Conservation (phyloP, 2,329 filamentous ascomycete species). For the Paecilomyces sp. region DNA sequence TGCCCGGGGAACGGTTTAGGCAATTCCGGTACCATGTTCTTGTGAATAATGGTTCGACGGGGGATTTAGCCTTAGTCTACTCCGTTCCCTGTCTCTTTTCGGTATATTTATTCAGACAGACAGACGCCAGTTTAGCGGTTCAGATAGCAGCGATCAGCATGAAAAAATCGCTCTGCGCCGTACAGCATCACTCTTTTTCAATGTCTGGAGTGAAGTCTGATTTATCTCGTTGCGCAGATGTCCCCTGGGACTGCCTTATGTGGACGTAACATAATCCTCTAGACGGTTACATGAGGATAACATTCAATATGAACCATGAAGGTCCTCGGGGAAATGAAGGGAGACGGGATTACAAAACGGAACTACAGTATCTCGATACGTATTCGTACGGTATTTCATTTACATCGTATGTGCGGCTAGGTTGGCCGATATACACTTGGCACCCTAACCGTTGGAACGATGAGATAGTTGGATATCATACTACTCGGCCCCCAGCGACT, state of each 20-base stretch:
- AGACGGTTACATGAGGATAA: neutral
- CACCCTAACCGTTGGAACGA: neutral
- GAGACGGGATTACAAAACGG: no score
- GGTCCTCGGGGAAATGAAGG: neutral
- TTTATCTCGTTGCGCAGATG: no score
- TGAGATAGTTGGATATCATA: neutral
- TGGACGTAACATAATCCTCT: no score
- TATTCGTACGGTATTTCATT: neutral
- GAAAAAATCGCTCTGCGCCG: no score
- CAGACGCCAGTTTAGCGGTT: neutral
- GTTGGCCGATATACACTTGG: neutral
- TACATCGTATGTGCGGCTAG: neutral
- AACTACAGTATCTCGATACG: neutral
- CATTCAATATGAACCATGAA: neutral
- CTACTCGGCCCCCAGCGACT: no score
- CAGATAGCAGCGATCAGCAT: no score
- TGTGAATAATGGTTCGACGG: neutral
- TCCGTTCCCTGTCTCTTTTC: neutral
- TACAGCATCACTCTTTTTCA: no score
- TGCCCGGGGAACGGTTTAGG: neutral
- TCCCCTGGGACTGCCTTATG: no score
- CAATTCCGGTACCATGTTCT: neutral
- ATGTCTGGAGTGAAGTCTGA: no score
- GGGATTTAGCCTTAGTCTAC: neutral
- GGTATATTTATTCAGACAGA: neutral